Conservation (phyloP, 139 green algal species). For the Coelastrella sp. region DNA sequence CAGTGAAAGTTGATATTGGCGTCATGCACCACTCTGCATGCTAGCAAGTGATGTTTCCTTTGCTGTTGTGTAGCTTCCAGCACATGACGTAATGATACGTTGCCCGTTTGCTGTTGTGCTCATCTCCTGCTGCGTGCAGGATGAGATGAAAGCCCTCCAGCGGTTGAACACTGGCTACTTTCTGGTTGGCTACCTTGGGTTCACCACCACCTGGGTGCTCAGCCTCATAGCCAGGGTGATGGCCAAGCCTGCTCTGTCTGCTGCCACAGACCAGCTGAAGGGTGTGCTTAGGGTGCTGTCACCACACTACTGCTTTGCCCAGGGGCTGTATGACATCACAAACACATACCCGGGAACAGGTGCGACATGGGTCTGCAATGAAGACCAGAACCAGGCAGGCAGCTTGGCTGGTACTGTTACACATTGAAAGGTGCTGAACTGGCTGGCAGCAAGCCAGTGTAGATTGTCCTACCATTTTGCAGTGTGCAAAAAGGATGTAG, state of each 20-base stretch:
- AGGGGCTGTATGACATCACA: constrained; percentile 51
- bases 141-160: constrained; percentile 81
- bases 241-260: constrained; percentile 35
- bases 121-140: constrained; percentile 52
- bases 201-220: constrained; percentile 70
- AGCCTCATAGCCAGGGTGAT: constrained; percentile 67
- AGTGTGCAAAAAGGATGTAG: too few species aligned
- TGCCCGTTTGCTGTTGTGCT: too few species aligned
- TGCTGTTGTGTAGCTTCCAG: too few species aligned
- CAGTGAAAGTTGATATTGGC: background rate
- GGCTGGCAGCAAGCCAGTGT: too few species aligned
- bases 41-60: too few species aligned
- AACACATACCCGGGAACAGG: constrained; percentile 34
- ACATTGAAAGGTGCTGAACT: too few species aligned
- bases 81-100: too few species aligned
- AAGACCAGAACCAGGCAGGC: background rate
- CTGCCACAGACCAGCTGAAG: constrained; percentile 50
- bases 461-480: too few species aligned
- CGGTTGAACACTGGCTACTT: constrained; percentile 76
- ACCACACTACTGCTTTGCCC: constrained; percentile 78
- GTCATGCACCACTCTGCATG: background rate
- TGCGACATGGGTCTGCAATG: background rate
- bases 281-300: constrained; percentile 58
- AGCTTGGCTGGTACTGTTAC: too few species aligned
- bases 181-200: constrained; percentile 76